Evolutionary conservation across 306 rosid species (phyloP), one percentile per base, ranked within the genome.

Genomic region (Fragaria ananassa): DNA sequence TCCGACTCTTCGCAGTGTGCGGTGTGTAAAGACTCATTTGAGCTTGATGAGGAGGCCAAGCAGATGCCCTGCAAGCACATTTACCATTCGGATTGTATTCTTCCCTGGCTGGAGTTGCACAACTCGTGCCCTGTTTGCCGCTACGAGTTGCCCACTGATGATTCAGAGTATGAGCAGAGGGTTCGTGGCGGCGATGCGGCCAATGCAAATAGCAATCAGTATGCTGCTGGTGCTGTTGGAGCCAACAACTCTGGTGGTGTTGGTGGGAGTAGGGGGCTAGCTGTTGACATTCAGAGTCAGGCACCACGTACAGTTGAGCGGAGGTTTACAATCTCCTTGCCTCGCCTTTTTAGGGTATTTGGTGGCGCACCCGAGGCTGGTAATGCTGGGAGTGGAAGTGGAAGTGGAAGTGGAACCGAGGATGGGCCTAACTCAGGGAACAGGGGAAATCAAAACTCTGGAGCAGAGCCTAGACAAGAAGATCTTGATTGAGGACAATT

Each of bases 41-140:
- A 77, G 65, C 88, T 91, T 0, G 86, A 77, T 1, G 93, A 91
- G 68, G 88, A 47, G 80, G 98, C 92, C 10, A 93, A 87, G 74
- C 93, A 87, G 86, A 85, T 93, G 82, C 98, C 98, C 8, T 93
- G 98, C 67, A 93, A 91, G 80, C 98, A 93, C 80, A 86, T 93
- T 23, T 93, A 93, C 76, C 98, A 93, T 68, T 56, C 80, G 0
- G 93, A 91, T 81, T 93, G 98, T 78, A 93, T 93, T 54, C 9
- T 88, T 37, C 98, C 98, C 3, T 93, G 98, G 98, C 74, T 93
- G 82, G 91, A 91, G 76, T 25, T 91, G 87, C 98, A 93, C 54
- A 93, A 93, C 78, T 88, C 98, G 49, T 93, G 98, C 50, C 98
- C 98, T 0, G 98, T 93, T n/a, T 93, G 98, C 67, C 97, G 98